A percentile compares a stretch with the other conserved stretches of the same genome.
phyloP scores from a whole-genome alignment of 2,329 filamentous ascomycete genomes.

The Penicillium sp. region DNA sequence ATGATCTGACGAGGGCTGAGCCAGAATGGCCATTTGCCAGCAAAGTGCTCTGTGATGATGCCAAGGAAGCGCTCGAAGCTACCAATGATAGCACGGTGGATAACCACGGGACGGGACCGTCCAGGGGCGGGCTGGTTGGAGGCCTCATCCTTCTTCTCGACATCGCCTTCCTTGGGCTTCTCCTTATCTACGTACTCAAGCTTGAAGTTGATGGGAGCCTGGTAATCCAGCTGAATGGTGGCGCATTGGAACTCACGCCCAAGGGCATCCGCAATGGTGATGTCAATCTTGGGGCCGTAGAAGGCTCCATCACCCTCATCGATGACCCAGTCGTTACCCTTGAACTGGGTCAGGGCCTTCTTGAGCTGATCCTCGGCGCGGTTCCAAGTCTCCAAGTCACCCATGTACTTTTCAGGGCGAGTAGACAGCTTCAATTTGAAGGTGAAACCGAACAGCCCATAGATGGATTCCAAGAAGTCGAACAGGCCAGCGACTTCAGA shows the following conservation, averaged over 20 bases:
- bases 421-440: constrained; percentile 97
- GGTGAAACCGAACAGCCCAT: constrained; percentile 80
- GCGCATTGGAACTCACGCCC: constrained; percentile 85
- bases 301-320: constrained; percentile 97
- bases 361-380: constrained; percentile 80
- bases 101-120: constrained; percentile 55
- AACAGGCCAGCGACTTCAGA: constrained; percentile 81
- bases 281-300: constrained; percentile 98
- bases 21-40: constrained; percentile 58
- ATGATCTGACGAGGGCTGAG: constrained; percentile 55
- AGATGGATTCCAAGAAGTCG: constrained; percentile 80
- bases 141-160: constrained; percentile 40
- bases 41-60: constrained; percentile 56
- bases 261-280: constrained; percentile 87
- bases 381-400: constrained; percentile 85
- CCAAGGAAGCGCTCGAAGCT: constrained; percentile 57
- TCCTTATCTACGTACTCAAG: constrained; percentile 83
- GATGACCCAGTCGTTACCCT: constrained; percentile 76
- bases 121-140: constrained; percentile 42
- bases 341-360: constrained; percentile 78
- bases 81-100: constrained; percentile 56
- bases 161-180: constrained; percentile 43
- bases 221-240: constrained; percentile 93
- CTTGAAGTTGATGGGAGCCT: constrained; percentile 82
- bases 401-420: constrained; percentile 84